Evolutionary conservation across 164 flowering plant species (phyloP).

Genomic region (Chimonanthus praecox): DNA sequence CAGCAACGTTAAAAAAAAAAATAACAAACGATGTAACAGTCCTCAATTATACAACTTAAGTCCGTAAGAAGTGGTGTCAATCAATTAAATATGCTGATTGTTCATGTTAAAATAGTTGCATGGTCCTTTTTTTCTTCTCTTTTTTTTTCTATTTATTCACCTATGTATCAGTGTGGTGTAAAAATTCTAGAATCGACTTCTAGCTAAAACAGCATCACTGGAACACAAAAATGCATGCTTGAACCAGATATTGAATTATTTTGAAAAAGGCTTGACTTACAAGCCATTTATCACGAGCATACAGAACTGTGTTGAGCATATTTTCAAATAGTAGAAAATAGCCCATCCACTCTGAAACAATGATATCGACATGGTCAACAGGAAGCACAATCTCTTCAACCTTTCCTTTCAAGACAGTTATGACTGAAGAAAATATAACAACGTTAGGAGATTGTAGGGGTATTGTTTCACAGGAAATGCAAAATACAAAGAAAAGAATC

Average conservation of each 20-base stretch:
- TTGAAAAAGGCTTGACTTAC: constrained; percentile 43
- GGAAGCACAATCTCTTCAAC: constrained; percentile 91
- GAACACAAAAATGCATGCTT: not conserved
- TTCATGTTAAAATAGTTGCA: too few relatives aligned
- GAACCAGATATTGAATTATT: not conserved
- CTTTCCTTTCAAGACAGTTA: constrained; percentile 94
- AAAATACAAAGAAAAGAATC: not conserved
- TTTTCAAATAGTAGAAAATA: constrained; percentile 91
- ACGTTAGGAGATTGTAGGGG: not conserved
- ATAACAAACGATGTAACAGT: too few relatives aligned
- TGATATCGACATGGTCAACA: constrained; percentile 80
- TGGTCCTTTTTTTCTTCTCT: not conserved
- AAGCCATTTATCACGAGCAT: constrained; percentile 99
- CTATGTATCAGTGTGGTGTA: not conserved
- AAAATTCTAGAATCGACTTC: not conserved
- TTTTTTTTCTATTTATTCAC: not conserved
- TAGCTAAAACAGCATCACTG: not conserved
- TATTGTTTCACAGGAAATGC: not conserved
- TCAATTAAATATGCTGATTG: too few relatives aligned
- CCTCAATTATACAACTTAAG: not conserved
- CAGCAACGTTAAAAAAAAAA: not conserved
- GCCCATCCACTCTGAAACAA: constrained; percentile 99
- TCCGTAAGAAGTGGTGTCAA: not conserved
- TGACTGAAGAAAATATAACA: constrained; percentile 38
- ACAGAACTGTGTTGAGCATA: constrained; percentile 87